Evolutionary conservation across 257 asterid species (phyloP), one percentile per base, ranked within the genome.

Genomic region (Jacaranda mimosifolia): DNA sequence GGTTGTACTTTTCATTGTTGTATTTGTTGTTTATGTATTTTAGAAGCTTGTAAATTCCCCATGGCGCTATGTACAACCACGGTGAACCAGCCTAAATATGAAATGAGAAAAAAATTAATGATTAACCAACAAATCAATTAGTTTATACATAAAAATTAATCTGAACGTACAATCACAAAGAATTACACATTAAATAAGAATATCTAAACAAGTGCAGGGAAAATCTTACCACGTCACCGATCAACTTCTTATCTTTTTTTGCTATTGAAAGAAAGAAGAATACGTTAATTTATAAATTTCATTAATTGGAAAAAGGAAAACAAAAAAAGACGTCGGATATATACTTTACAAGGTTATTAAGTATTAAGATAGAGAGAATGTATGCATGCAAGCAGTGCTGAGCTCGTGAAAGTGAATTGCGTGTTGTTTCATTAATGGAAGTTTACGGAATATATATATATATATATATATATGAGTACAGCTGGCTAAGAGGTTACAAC

Each of bases 11-110:
- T 1, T 18, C 9, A 13, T 57, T 49, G 15, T 51, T 40, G 26
- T 77, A 70, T 36, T 8, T 77, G 5, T 39, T 4, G 26, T 70
- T 55, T 17, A 55, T 26, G 1, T 40, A 6, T n/a, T 46, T 3
- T 35, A 78, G 7, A 9, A 72, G 60, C 6, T 63, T 35, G 8
- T 17, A 5, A 48, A 78, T 13, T 55, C 82, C 78, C 68, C 67
- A 38, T 3, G 82, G 82, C 10, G 45, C 59, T 32, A 72, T 45
- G 13, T n/a, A 17, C 67, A 51, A 15, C 73, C 73, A 62, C 8
- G 26, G 1, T 1, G 62, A 45, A 15, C 65, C 65, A 39, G 60
- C 4, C 81, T 70, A 60, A 49, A 58, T 18, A 39, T 26, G 6
- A 56, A 75, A 6, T 5, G 36, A 32, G 38, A 7, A 14, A 66